Percentiles rank a stretch among this genome's conserved stretches.
Conservation (phyloP, 441 rosid species). For the Rhodomyrtus psidioides region DNA sequence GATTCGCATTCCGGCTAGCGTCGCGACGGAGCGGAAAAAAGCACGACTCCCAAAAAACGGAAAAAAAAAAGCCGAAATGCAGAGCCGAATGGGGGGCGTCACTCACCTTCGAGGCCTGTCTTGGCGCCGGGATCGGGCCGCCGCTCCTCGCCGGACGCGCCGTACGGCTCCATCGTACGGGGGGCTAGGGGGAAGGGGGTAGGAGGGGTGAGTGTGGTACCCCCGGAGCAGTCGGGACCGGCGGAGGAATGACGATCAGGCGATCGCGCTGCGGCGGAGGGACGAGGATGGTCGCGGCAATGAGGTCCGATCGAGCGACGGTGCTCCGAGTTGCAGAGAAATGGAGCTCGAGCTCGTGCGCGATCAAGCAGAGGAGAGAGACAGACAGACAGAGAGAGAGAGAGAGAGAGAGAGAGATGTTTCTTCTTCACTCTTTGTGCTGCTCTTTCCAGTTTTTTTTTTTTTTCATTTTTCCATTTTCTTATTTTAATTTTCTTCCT, state of each 20-base stretch:
- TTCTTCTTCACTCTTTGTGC: neutral
- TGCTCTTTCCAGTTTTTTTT: neutral
- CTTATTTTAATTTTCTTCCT: too few relatives aligned
- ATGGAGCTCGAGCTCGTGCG: neutral
- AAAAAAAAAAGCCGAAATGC: neutral
- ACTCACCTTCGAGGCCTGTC: slow-evolving; percentile 15
- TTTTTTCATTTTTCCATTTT: neutral
- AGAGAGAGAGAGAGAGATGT: neutral
- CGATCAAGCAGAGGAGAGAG: neutral
- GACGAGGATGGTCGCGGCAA: neutral
- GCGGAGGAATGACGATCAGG: neutral
- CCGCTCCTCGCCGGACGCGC: neutral
- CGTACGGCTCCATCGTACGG: slow-evolving; percentile 8
- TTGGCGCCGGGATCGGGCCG: slow-evolving; percentile 3
- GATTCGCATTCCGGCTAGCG: neutral
- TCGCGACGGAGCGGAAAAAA: neutral
- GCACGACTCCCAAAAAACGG: neutral
- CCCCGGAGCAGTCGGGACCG: neutral
- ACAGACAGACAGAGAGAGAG: neutral
- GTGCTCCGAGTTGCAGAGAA: neutral
- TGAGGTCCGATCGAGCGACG: neutral
- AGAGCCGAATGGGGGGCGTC: neutral
- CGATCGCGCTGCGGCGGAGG: neutral
- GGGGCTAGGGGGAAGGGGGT: neutral
- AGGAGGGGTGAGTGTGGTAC: neutral